Conservation (phyloP, 2,329 filamentous ascomycete genomes). For the Dissoconium aciculare region DNA sequence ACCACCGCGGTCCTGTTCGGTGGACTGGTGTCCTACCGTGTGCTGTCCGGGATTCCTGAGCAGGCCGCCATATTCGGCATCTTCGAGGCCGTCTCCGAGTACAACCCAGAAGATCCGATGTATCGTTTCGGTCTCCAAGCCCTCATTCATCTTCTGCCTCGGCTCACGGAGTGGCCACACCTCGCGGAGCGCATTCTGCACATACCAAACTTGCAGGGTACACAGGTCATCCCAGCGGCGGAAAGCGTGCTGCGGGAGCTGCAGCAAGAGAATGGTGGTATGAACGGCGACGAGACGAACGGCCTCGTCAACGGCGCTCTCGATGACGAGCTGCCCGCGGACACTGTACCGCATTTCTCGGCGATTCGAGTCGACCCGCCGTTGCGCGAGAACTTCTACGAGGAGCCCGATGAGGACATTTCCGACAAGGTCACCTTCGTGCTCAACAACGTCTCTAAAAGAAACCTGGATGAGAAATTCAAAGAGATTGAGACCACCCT, state of each 20-base stretch:
- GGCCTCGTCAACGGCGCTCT: slow-evolving; percentile 58
- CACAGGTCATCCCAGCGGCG: slow-evolving; percentile 37
- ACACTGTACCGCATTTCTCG: slow-evolving; percentile 55
- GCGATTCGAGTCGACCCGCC: slow-evolving; percentile 64
- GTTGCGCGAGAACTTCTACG: slow-evolving; percentile 47
- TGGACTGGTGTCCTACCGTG: slow-evolving; percentile 70
- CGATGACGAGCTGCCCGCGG: slow-evolving; percentile 45
- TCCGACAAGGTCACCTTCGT: slow-evolving; percentile 93
- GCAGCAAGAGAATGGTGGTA: slow-evolving; percentile 14
- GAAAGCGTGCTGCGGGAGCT: slow-evolving; percentile 20
- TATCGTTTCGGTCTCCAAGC: slow-evolving; percentile 97
- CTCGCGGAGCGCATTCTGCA: slow-evolving; percentile 77
- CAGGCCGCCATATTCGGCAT: slow-evolving; percentile 97
- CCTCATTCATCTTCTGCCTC: slow-evolving; percentile 68
- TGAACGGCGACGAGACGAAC: slow-evolving; percentile 20
- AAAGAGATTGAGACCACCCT: slow-evolving; percentile 65
- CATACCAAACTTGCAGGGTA: slow-evolving; percentile 67
- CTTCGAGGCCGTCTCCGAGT: slow-evolving; percentile 82
- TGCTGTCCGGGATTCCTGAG: slow-evolving; percentile 77
- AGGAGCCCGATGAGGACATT: slow-evolving; percentile 69
- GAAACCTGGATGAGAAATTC: slow-evolving; percentile 73
- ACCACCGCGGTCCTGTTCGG: slow-evolving; percentile 95
- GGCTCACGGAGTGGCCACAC: slow-evolving; percentile 86
- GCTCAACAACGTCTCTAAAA: slow-evolving; percentile 87
- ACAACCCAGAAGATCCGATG: slow-evolving; percentile 73